Conservation (phyloP, 164 flowering plant species). For the Buxus sempervirens region DNA sequence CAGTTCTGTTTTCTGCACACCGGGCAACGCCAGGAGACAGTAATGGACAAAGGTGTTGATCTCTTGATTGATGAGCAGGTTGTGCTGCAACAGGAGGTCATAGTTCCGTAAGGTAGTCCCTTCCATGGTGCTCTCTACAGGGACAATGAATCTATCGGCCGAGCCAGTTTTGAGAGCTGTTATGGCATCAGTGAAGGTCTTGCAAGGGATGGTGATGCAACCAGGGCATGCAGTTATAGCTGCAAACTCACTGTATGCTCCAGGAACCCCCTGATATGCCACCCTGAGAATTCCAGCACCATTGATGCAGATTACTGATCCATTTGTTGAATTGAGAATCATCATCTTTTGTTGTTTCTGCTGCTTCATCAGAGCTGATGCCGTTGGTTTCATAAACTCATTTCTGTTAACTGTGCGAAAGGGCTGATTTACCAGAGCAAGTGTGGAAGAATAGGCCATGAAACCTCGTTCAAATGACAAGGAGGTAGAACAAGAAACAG, state of each 20-base stretch:
- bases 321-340: conserved; percentile 9
- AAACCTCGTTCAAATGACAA: not conserved
- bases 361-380: not conserved
- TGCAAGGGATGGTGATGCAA: conserved; percentile 21
- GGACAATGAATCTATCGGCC: conserved; percentile 23
- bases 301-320: not conserved
- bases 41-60: conserved; percentile 25
- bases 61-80: conserved; percentile 24
- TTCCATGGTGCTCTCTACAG: conserved; percentile 30
- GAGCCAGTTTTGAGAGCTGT: conserved; percentile 18
- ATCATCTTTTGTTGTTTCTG: not conserved
- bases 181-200: conserved; percentile 17
- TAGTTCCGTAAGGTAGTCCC: conserved; percentile 27
- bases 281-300: conserved; percentile 9
- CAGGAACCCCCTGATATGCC: conserved; percentile 32
- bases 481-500: not conserved
- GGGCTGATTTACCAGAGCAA: not conserved
- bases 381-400: too few species aligned
- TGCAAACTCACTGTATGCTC: conserved; percentile 32
- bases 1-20: conserved; percentile 21
- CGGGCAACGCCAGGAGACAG: conserved; percentile 30
- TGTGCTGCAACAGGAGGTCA: conserved; percentile 17
- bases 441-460: conserved; percentile 7
- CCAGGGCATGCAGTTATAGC: conserved; percentile 24
- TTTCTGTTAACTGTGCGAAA: too few species aligned